Conservation (phyloP, 345 rosid species). For the Eutrema japonicum region DNA sequence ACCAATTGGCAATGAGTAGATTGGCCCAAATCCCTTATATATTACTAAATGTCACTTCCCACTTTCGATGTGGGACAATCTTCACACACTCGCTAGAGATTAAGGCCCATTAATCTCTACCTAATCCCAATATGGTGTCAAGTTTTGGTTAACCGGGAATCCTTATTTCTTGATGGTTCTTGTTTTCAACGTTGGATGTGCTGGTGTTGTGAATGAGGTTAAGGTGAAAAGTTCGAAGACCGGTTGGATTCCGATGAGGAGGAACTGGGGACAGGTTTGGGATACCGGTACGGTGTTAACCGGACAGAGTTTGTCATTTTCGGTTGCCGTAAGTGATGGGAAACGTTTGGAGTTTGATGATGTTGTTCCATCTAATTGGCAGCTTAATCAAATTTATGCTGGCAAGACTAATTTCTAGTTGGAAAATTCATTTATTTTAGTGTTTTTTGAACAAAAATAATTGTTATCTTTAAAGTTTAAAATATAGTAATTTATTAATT, state of each 20-base stretch:
- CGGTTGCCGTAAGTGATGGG: constrained; percentile 10
- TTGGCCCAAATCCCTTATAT: no score
- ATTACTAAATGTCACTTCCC: no score
- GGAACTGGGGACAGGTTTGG: constrained; percentile 31
- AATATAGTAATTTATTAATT: background rate
- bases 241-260: constrained; percentile 23
- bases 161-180: constrained; percentile 34
- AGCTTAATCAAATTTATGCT: constrained; percentile 24
- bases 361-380: constrained; percentile 30
- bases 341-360: constrained; percentile 1
- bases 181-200: constrained; percentile 27
- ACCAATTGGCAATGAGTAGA: no score
- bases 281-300: constrained; percentile 21
- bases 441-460: background rate
- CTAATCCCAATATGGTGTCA: constrained; percentile 10
- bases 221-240: constrained; percentile 26
- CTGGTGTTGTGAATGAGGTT: constrained; percentile 26
- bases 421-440: background rate
- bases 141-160: constrained; percentile 20
- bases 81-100: no score
- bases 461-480: background rate
- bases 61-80: no score
- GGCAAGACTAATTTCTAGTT: constrained; percentile 29
- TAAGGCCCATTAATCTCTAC: no score
- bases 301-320: constrained; percentile 21